Evolutionary conservation across 768 basidiomycete genomes (phyloP), one percentile per base, ranked within the genome.

Genomic region (Rhodotorula paludigena): DNA sequence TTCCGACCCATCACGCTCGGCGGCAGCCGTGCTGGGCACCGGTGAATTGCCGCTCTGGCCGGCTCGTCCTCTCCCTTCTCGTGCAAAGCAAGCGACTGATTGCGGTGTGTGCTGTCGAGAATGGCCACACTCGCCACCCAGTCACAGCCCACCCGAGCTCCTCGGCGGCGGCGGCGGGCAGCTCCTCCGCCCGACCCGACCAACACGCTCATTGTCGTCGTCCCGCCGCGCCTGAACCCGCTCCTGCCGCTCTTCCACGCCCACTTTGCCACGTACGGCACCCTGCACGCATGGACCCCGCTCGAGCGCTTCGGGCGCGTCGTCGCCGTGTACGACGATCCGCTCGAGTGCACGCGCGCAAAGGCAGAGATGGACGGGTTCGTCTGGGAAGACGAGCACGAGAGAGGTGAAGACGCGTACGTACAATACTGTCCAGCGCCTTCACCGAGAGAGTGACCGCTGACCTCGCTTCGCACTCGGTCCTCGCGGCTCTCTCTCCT

Each of bases 151-250:
- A 6, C 5, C 8, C 14, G 23, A 5, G 5, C 35, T 1, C 8
- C 47, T 20, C 51, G 36, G 32, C 3, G 38, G 25, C 35, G 30
- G 18, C 38, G 39, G 38, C 15, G 36, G 4, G 28, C 30, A 3
- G 42, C 25, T 0, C 18, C 47, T 7, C 49, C 55, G 7, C 53
- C 63, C 0, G 39, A 68, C 33, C 65, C 60, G 23, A 94, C 92
- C 39, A 98, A 98, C 78, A 89, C 92, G 0, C 81, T 97, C 38
- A 83, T 91, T 47, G 83, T 98, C 56, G 86, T 92, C 3, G 79
- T 98, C 1, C 90, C 92, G 7, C 83, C 81, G 2, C 90, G 92
- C 78, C 94, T 97, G 80, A 82, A 86, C 86, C 42, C 55, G 12
- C 67, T 66, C 9, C 64, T 66, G 42, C 69, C 64, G 25, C 64